Conservation (phyloP, 768 basidiomycete species). For the Tricholoma terreum region DNA sequence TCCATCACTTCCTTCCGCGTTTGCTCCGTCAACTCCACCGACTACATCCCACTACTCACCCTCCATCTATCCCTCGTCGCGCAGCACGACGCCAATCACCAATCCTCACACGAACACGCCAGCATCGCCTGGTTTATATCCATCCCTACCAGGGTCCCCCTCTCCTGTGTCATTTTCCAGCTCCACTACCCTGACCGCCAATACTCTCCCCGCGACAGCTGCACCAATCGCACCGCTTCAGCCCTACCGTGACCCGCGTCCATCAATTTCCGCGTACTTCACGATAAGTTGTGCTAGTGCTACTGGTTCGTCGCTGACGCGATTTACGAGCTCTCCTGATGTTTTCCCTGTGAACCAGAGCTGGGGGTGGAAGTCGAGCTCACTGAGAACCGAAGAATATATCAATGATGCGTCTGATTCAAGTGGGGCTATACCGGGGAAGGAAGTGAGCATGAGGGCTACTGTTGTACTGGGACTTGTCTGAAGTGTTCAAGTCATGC, state of each 20-base stretch:
- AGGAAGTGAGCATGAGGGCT: constrained; percentile 67
- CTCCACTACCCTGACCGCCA: constrained; percentile 7
- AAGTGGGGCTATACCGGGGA: constrained; percentile 20
- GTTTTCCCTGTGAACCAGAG: constrained; percentile 81
- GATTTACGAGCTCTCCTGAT: constrained; percentile 85
- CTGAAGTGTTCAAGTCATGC: too few species aligned
- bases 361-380: constrained; percentile 87
- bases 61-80: constrained; percentile 41
- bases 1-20: constrained; percentile 30
- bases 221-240: constrained; percentile 51
- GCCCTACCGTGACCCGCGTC: constrained; percentile 74
- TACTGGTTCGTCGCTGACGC: constrained; percentile 77
- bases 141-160: constrained; percentile 17
- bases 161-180: constrained; percentile 20
- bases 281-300: constrained; percentile 77
- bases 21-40: constrained; percentile 25
- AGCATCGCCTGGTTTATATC: constrained; percentile 19
- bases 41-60: constrained; percentile 41
- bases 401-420: constrained; percentile 30
- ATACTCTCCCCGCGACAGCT: constrained; percentile 40
- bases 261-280: constrained; percentile 76
- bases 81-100: constrained; percentile 40
- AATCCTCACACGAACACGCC: constrained; percentile 16
- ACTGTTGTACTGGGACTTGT: constrained; percentile 79
- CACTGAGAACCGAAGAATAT: constrained; percentile 48